These are phyloP conservation scores for Synchytrium microbalum DNA, from an alignment of 371 early-diverging fungal genomes.

Conservation along the genomic window DNA sequence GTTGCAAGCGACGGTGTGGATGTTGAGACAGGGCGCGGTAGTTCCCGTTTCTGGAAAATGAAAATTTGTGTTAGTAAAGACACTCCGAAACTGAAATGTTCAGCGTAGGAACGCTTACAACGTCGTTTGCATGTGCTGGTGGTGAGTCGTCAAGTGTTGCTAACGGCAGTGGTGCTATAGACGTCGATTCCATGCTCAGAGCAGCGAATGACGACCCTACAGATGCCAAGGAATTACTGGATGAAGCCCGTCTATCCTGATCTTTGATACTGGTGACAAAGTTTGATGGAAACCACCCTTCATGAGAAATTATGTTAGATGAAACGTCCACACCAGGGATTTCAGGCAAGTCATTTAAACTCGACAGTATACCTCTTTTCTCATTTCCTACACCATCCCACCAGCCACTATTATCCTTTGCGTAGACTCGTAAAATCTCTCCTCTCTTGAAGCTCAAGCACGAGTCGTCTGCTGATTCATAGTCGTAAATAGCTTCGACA, in stretches of 20 bases:
- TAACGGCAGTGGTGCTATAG: conserved; percentile 4
- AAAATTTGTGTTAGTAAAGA: no score
- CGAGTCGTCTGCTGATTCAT: conserved; percentile 58
- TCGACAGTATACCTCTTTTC: conserved; percentile 14
- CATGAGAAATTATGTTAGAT: conserved; percentile 29
- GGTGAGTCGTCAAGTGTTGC: not conserved
- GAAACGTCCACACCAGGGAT: conserved; percentile 38
- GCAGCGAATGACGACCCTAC: conserved; percentile 1
- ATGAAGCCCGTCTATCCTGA: not conserved
- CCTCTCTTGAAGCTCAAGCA: conserved; percentile 68
- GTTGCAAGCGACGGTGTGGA: conserved; percentile 10
- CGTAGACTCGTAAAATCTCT: conserved; percentile 73
- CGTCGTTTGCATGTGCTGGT: not conserved
- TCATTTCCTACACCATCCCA: conserved; percentile 67
- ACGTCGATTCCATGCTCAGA: conserved; percentile 8
- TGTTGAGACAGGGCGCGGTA: no score
- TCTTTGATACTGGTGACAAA: conserved; percentile 45
- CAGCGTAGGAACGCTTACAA: no score
- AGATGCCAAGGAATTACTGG: not conserved
- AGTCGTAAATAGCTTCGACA: conserved; percentile 76
- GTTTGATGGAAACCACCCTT: conserved; percentile 79
- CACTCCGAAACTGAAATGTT: no score
- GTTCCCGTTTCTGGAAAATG: no score
- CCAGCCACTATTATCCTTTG: conserved; percentile 82
- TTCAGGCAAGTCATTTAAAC: conserved; percentile 16